These are phyloP conservation scores for Barnettozyma sp. DNA, from an alignment of 805 yeast species.

Conservation along the genomic window DNA sequence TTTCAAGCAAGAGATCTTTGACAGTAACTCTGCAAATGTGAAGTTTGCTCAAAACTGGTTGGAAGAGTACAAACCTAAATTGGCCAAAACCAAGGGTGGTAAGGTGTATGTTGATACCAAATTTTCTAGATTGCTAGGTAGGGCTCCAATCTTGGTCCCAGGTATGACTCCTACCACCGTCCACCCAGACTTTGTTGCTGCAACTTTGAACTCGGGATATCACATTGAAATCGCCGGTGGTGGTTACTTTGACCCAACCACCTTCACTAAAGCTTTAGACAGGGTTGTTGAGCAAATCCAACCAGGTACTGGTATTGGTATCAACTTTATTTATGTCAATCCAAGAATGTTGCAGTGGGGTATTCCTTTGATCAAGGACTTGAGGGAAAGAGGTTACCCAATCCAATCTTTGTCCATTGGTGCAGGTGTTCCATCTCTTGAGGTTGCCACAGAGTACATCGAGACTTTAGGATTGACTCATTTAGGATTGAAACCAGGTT, in stretches of 20 bases:
- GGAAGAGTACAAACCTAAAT: conserved; percentile 76
- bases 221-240: conserved; percentile 99
- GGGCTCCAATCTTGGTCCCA: conserved; percentile 95
- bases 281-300: conserved; percentile 58
- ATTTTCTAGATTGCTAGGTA: conserved; percentile 84
- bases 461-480: conserved; percentile 87
- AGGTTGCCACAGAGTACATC: conserved; percentile 95
- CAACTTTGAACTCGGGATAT: conserved; percentile 92
- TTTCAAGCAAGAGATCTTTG: conserved; percentile 91
- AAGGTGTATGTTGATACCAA: conserved; percentile 87
- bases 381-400: conserved; percentile 91
- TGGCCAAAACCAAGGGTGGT: conserved; percentile 66
- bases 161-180: conserved; percentile 99
- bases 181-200: conserved; percentile 88
- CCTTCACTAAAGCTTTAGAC: conserved; percentile 70
- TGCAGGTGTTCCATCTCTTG: conserved; percentile 98
- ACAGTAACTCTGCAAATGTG: conserved; percentile 48
- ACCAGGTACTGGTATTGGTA: conserved; percentile 87
- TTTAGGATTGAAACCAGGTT: conserved; percentile 96
- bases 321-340: conserved; percentile 90
- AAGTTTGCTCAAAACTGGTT: conserved; percentile 91
- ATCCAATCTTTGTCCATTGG: conserved; percentile 94
- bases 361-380: conserved; percentile 85
- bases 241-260: conserved; percentile 78
- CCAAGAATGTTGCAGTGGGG: conserved; percentile 99